Percentiles rank a stretch among this genome's conserved stretches.
These are phyloP conservation scores for Pleurotus pulmonarius DNA, from an alignment of 768 basidiomycete species.

Conservation along the genomic window DNA sequence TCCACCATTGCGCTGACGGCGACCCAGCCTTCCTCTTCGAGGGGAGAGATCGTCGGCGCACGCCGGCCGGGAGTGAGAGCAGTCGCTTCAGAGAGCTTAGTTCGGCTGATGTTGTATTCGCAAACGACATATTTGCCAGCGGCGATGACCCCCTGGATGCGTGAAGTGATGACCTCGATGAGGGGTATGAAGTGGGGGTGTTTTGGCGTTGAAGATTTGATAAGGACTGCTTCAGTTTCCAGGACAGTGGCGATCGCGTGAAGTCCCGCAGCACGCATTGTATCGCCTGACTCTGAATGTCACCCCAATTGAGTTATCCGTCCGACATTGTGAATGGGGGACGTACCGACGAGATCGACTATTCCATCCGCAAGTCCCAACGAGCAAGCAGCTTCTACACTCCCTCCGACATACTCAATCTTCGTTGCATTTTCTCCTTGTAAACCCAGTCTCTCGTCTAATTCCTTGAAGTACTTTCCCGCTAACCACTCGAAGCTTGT, in stretches of 20 bases:
- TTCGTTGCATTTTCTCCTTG: constrained; percentile 59
- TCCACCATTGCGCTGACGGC: constrained; percentile 92
- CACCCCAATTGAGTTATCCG: not conserved
- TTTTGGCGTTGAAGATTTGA: too few relatives aligned
- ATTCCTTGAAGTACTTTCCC: constrained; percentile 64
- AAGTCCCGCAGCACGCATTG: constrained; percentile 97
- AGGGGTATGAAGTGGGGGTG: too few relatives aligned
- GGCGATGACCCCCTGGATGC: constrained; percentile 78
- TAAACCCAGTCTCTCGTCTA: constrained; percentile 55
- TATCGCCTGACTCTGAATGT: constrained; percentile 89
- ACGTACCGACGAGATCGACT: constrained; percentile 91
- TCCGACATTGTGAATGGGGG: not conserved
- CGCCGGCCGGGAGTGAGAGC: constrained; percentile 82
- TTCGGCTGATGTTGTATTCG: constrained; percentile 83
- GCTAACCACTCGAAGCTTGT: constrained; percentile 94
- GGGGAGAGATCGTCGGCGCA: constrained; percentile 81
- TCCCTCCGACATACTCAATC: constrained; percentile 95
- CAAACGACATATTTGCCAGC: constrained; percentile 68
- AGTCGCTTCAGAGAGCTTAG: constrained; percentile 56
- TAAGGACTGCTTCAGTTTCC: too few relatives aligned
- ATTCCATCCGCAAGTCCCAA: constrained; percentile 97
- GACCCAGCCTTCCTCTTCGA: constrained; percentile 86
- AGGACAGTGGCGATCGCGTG: constrained; percentile 84
- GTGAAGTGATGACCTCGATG: not conserved
- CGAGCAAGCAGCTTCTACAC: constrained; percentile 97